Evolutionary conservation across 2,329 filamentous ascomycete genomes (phyloP).

Genomic region (Neofusicoccum kwambonambiense): DNA sequence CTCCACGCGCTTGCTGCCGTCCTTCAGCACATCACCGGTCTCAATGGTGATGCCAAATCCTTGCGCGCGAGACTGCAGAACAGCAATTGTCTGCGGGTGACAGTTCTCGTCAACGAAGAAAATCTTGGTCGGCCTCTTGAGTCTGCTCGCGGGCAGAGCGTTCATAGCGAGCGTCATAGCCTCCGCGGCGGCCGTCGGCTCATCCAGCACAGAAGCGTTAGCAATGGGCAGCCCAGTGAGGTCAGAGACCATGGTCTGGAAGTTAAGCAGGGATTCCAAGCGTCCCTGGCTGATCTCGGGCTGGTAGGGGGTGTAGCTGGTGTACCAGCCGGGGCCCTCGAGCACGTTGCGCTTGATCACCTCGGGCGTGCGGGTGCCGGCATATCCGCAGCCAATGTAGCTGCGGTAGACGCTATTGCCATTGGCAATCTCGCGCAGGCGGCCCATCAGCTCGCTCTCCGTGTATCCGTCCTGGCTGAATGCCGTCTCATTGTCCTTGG

Average conservation of each 20-base stretch:
- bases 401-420: conserved; percentile 64
- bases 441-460: conserved; percentile 59
- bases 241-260: conserved; percentile 88
- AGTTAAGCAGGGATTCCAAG: conserved; percentile 89
- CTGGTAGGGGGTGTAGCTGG: conserved; percentile 96
- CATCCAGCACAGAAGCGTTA: conserved; percentile 88
- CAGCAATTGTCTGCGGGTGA: conserved; percentile 82
- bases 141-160: conserved; percentile 66
- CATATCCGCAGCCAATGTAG: conserved; percentile 87
- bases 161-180: conserved; percentile 93
- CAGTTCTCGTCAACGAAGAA: conserved; percentile 81
- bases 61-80: conserved; percentile 79
- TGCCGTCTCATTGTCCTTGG: conserved; percentile 35
- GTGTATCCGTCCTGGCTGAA: conserved; percentile 47
- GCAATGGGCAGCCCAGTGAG: conserved; percentile 83
- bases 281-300: conserved; percentile 95
- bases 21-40: conserved; percentile 67
- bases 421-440: conserved; percentile 55
- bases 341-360: conserved; percentile 92
- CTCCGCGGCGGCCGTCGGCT: conserved; percentile 88
- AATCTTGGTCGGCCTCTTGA: conserved; percentile 73
- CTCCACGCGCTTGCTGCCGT: conserved; percentile 65
- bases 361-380: conserved; percentile 78
- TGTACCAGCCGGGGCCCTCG: conserved; percentile 95
- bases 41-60: conserved; percentile 86